A percentile compares a stretch with the other conserved stretches of the same genome.
Conservation (phyloP, 352 stramenopile species). For the Pythium volutum region DNA sequence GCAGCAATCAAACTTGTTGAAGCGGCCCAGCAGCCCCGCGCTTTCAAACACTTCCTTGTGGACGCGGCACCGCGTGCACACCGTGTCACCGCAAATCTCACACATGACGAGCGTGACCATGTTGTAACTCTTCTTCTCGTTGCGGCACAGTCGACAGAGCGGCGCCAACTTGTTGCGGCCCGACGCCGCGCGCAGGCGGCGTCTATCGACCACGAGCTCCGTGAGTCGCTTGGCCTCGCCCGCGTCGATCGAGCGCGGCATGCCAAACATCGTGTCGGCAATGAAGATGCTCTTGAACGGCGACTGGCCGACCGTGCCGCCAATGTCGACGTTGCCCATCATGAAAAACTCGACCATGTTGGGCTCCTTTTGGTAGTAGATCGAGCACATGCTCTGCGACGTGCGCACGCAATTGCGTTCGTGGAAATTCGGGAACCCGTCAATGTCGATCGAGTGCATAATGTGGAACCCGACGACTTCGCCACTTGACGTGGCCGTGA, state of each 20-base stretch:
- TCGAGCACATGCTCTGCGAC: conserved; percentile 41
- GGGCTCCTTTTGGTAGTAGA: conserved; percentile 52
- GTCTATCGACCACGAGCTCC: conserved; percentile 24
- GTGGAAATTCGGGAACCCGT: conserved; percentile 38
- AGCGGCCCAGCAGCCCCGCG: conserved; percentile 20
- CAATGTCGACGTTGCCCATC: conserved; percentile 29
- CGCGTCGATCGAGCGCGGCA: conserved; percentile 42
- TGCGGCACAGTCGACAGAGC: conserved; percentile 17
- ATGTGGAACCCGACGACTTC: conserved; percentile 57
- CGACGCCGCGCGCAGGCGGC: conserved; percentile 5
- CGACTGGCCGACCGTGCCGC: conserved; percentile 16
- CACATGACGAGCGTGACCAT: conserved; percentile 16
- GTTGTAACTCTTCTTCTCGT: conserved; percentile 25
- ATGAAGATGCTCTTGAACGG: conserved; percentile 31
- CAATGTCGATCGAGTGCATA: conserved; percentile 30
- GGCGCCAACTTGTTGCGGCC: conserved; percentile 8
- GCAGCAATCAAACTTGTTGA: conserved; percentile 25
- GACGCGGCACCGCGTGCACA: conserved; percentile 24
- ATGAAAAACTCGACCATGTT: conserved; percentile 50
- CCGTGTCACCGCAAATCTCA: conserved; percentile 21
- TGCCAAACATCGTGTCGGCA: conserved; percentile 37
- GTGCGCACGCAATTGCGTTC: conserved; percentile 40
- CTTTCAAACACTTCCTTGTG: conserved; percentile 25
- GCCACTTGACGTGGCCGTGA: conserved; percentile 35
- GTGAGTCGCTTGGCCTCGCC: conserved; percentile 46